A percentile compares a stretch with the other conserved stretches of the same genome.
These are phyloP conservation scores for Hypoxylon sp. DNA, from an alignment of 2,329 filamentous ascomycete species.

Conservation along the genomic window DNA sequence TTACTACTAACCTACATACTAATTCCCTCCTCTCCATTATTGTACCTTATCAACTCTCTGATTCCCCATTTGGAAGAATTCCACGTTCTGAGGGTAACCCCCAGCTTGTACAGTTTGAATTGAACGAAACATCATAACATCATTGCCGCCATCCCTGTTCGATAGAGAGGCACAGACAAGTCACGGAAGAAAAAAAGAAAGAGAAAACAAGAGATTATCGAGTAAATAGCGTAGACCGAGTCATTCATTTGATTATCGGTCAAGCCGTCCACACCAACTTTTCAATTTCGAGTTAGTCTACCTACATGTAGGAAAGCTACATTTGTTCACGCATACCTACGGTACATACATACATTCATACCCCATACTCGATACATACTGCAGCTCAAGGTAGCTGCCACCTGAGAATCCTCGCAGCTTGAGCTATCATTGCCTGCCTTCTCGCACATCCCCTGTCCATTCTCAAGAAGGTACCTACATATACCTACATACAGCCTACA, in stretches of 20 bases:
- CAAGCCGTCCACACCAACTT: constrained; percentile 33
- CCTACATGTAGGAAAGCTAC: constrained; percentile 20
- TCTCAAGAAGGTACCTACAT: constrained; percentile 27
- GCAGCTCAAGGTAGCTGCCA: constrained; percentile 33
- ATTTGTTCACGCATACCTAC: background rate
- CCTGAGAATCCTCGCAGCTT: constrained; percentile 23
- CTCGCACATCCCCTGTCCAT: constrained; percentile 20
- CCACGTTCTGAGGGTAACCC: constrained; percentile 1
- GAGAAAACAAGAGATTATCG: background rate
- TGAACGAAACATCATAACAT: too few relatives aligned
- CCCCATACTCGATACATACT: constrained; percentile 13
- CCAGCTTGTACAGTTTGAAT: too few relatives aligned
- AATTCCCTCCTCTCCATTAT: constrained; percentile 18
- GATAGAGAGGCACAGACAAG: constrained; percentile 16
- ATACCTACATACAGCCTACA: constrained; percentile 18
- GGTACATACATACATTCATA: too few relatives aligned
- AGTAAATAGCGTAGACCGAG: constrained; percentile 37
- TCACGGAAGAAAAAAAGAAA: constrained; percentile 7
- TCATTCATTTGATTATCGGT: constrained; percentile 48
- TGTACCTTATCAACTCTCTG: constrained; percentile 7
- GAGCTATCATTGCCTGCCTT: constrained; percentile 30
- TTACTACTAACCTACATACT: too few relatives aligned
- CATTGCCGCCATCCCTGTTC: constrained; percentile 19
- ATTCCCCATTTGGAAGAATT: constrained; percentile 7
- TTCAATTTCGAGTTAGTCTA: constrained; percentile 12